Conservation (phyloP, 495 filamentous ascomycete species). For the Talaromyces ruber region DNA sequence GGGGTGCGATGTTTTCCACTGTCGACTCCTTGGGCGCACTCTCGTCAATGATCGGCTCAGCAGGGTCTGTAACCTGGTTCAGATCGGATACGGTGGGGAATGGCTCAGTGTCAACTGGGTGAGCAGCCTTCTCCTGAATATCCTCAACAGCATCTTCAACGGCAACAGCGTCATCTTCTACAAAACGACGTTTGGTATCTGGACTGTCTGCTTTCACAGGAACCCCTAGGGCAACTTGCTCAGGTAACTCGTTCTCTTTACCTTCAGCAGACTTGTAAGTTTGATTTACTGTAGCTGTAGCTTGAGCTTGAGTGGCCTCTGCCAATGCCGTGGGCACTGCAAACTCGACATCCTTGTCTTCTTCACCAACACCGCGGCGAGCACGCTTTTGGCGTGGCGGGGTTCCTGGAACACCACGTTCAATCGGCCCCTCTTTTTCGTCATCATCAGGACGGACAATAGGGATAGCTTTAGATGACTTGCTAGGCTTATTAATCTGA, state of each 20-base stretch:
- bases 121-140: neutral
- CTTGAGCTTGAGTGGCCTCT: constrained; percentile 32
- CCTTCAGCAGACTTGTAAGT: constrained; percentile 27
- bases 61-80: neutral
- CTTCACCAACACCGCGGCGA: constrained; percentile 48
- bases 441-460: constrained; percentile 60
- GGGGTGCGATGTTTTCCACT: neutral
- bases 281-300: constrained; percentile 18
- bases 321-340: constrained; percentile 47
- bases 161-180: constrained; percentile 5
- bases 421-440: constrained; percentile 36
- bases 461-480: constrained; percentile 73
- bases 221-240: constrained; percentile 1
- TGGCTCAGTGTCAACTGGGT: neutral
- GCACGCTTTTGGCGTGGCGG: constrained; percentile 63
- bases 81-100: neutral
- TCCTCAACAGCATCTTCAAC: neutral
- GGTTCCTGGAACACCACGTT: constrained; percentile 25
- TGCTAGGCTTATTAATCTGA: constrained; percentile 52
- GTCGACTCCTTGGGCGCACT: neutral
- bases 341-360: constrained; percentile 61
- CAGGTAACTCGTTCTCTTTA: constrained; percentile 36
- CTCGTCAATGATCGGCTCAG: neutral
- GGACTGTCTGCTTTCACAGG: neutral
- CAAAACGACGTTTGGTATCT: constrained; percentile 5